Base-by-base conservation (phyloP, 2,329 filamentous ascomycete genomes). In the Rachicladosporium sp. region DNA sequence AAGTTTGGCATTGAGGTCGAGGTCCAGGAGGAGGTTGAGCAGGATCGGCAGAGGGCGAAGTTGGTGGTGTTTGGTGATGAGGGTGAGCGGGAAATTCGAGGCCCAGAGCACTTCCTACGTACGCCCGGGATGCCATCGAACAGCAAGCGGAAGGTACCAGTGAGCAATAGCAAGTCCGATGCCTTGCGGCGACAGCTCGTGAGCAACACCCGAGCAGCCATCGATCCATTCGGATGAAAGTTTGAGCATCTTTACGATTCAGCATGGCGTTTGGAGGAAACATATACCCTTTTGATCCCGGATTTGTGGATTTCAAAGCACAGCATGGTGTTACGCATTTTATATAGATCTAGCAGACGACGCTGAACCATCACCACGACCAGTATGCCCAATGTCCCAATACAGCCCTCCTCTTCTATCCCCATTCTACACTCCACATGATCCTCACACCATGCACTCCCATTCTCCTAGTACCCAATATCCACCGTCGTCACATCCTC, bases 1-100 rank as follows among this genome's bases (percentile, higher is more conserved):
- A 76, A 79, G 50, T 76, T 91, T 69, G 77, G 84, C 33, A 66
- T 93, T 29, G 80, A 76, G 1, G 73, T 93, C 40, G 81, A 89
- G 4, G 60, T 98, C 13, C 57, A 88, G 21, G 80, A 84, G 2
- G 82, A 78, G 49, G 74, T 65, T 1, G 80, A 82, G 38, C 79
- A 78, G 43, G 91, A 96, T 62, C 66, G 67, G 11, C 60, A 68
- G 36, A 66, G 78, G 37, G 89, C 88, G 4, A 70, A 70, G 29
- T 59, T 93, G 39, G 69, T 95, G 3, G 80, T 88, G n/a, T 96
- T 93, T 62, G 81, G 59, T 0, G 46, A 43, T 15, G 37, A 9
- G 23, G 23, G 23, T 27, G 23, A 57, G 55, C 0, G 51, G 52
- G n/a, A 48, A 53, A 3, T 56, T 64, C 6, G n/a, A 4, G 11